These are phyloP conservation scores for Aspergillus amoenus DNA, from an alignment of 2,329 filamentous ascomycete species.

Conservation along the genomic window DNA sequence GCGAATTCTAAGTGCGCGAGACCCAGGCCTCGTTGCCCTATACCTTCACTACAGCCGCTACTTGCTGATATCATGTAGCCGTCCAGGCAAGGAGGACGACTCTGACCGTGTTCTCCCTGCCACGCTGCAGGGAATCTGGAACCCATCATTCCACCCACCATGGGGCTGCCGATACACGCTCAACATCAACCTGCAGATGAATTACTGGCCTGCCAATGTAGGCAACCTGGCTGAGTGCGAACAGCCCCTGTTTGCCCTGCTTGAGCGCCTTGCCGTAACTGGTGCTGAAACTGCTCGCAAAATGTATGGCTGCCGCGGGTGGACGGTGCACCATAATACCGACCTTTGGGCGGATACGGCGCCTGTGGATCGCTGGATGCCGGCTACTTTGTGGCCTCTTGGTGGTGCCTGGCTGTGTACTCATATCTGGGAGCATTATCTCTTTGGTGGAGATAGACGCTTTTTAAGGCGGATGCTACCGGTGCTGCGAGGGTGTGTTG, in stretches of 20 bases:
- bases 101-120: conserved; percentile 44
- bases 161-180: conserved; percentile 59
- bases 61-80: conserved; percentile 56
- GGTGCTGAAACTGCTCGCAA: conserved; percentile 54
- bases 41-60: conserved; percentile 57
- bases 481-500: conserved; percentile 28
- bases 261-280: conserved; percentile 36
- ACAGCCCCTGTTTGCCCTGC: conserved; percentile 41
- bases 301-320: conserved; percentile 56
- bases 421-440: conserved; percentile 59
- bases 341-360: conserved; percentile 60
- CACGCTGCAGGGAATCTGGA: conserved; percentile 60
- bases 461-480: conserved; percentile 25
- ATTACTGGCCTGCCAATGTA: conserved; percentile 58
- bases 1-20: conserved; percentile 31
- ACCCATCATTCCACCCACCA: conserved; percentile 44
- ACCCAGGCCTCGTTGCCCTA: conserved; percentile 55
- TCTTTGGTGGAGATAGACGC: conserved; percentile 43
- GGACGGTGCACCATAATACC: conserved; percentile 58
- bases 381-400: conserved; percentile 43
- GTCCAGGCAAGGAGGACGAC: conserved; percentile 35
- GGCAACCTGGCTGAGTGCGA: conserved; percentile 48
- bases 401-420: conserved; percentile 61
- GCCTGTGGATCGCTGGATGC: conserved; percentile 47
- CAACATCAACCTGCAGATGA: conserved; percentile 63